phyloP scores from a whole-genome alignment of 2,329 filamentous ascomycete species.

The Cercospora beticola region DNA sequence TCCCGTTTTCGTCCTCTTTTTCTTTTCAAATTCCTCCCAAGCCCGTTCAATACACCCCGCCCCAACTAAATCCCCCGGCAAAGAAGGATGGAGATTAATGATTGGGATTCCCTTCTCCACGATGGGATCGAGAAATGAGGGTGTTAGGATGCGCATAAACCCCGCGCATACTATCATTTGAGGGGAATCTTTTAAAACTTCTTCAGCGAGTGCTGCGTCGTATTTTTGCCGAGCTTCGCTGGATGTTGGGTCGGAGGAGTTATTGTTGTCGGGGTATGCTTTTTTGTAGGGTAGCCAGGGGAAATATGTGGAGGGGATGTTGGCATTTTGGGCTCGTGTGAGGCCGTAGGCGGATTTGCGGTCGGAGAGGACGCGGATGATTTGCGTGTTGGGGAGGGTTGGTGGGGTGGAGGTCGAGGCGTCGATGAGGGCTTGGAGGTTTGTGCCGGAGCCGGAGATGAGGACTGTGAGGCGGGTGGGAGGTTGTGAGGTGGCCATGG shows the following conservation, averaged over 20 bases:
- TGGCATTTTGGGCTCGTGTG: constrained; percentile 57
- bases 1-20: constrained; percentile 68
- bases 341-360: constrained; percentile 65
- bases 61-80: constrained; percentile 74
- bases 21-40: constrained; percentile 68
- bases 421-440: constrained; percentile 75
- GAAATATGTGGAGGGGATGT: constrained; percentile 75
- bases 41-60: constrained; percentile 71
- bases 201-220: constrained; percentile 70
- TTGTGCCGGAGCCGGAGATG: constrained; percentile 72
- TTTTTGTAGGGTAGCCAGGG: constrained; percentile 77
- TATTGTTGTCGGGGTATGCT: constrained; percentile 53
- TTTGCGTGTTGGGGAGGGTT: constrained; percentile 53
- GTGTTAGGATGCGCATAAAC: constrained; percentile 81
- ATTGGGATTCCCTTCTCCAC: constrained; percentile 62
- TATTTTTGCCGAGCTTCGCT: constrained; percentile 65
- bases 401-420: constrained; percentile 44
- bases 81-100: constrained; percentile 79
- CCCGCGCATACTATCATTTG: constrained; percentile 79
- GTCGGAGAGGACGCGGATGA: constrained; percentile 66
- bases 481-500: constrained; percentile 4
- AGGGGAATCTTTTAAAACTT: constrained; percentile 65
- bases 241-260: constrained; percentile 44
- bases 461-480: constrained; percentile 37
- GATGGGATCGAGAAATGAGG: constrained; percentile 68